phyloP scores from a whole-genome alignment of 805 yeast species.

The Teunomyces lycoperdinae region DNA sequence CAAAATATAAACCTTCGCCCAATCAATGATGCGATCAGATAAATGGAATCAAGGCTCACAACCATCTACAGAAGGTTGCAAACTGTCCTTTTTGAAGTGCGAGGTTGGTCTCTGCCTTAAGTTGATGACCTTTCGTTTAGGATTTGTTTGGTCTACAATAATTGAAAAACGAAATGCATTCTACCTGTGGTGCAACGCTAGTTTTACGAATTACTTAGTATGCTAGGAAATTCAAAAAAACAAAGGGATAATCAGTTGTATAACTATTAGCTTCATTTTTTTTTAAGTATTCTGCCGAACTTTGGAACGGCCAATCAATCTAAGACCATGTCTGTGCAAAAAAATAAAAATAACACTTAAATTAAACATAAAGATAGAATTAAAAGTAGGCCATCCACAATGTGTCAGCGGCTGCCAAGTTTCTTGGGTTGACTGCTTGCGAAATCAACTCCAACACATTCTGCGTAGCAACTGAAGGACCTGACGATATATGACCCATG shows the following conservation, averaged over 20 bases:
- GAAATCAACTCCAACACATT: constrained; percentile 86
- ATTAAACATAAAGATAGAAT: neutral
- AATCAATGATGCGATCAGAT: neutral
- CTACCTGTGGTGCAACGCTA: no score
- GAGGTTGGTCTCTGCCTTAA: neutral
- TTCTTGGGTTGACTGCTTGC: constrained; percentile 93
- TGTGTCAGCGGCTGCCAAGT: constrained; percentile 86
- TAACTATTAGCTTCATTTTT: no score
- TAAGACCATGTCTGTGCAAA: neutral
- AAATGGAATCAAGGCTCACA: neutral
- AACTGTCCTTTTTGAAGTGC: neutral
- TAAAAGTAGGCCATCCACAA: constrained; percentile 94
- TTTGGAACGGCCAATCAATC: no score
- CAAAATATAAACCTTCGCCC: neutral
- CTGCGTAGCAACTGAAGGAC: constrained; percentile 83
- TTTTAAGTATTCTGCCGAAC: no score
- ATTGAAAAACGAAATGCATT: no score
- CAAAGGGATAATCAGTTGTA: no score
- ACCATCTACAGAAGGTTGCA: neutral
- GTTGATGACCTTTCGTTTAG: no score
- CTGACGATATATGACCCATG: constrained; percentile 53
- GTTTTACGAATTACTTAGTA: no score
- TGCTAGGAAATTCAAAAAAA: no score
- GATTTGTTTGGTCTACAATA: no score
- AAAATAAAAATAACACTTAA: neutral